phyloP scores from a whole-genome alignment of 345 rosid species.

The Dipteronia dyeriana region DNA sequence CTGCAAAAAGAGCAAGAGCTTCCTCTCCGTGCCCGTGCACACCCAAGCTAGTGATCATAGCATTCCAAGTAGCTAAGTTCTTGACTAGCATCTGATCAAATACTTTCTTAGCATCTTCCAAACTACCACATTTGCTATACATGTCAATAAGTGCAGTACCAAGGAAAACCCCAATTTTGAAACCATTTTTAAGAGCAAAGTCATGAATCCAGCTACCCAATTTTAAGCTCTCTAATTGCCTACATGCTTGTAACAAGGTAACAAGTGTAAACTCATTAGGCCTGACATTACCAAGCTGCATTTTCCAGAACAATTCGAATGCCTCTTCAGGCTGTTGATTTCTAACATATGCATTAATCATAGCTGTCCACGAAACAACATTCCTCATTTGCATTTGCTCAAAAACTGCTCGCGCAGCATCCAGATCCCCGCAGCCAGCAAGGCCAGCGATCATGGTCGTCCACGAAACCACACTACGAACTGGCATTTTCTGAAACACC shows the following conservation, averaged over 20 bases:
- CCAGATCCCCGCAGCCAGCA: constrained; percentile 43
- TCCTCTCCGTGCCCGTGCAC: constrained; percentile 73
- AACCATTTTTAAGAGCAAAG: constrained; percentile 52
- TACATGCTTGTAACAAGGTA: constrained; percentile 55
- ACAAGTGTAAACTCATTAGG: constrained; percentile 73
- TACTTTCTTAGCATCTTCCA: constrained; percentile 58
- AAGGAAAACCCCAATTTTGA: constrained; percentile 52
- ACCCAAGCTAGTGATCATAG: constrained; percentile 82
- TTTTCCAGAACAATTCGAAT: constrained; percentile 53
- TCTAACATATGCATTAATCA: constrained; percentile 62
- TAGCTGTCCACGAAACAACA: constrained; percentile 74
- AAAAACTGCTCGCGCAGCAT: constrained; percentile 50
- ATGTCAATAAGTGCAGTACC: constrained; percentile 73
- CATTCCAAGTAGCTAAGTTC: constrained; percentile 73
- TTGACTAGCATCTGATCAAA: constrained; percentile 50
- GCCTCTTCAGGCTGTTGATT: constrained; percentile 53
- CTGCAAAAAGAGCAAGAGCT: constrained; percentile 56
- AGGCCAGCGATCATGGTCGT: constrained; percentile 71
- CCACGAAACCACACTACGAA: constrained; percentile 63
- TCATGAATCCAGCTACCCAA: constrained; percentile 71
- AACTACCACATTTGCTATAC: constrained; percentile 61
- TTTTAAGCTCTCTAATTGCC: constrained; percentile 54
- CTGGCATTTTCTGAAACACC: constrained; percentile 59
- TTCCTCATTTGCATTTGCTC: constrained; percentile 57
- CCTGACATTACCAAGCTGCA: constrained; percentile 52